A percentile compares a stretch with the other conserved stretches of the same genome.
Evolutionary conservation across 2,329 filamentous ascomycete genomes (phyloP).

Genomic region (Aspergillus pseudoglaucus): DNA sequence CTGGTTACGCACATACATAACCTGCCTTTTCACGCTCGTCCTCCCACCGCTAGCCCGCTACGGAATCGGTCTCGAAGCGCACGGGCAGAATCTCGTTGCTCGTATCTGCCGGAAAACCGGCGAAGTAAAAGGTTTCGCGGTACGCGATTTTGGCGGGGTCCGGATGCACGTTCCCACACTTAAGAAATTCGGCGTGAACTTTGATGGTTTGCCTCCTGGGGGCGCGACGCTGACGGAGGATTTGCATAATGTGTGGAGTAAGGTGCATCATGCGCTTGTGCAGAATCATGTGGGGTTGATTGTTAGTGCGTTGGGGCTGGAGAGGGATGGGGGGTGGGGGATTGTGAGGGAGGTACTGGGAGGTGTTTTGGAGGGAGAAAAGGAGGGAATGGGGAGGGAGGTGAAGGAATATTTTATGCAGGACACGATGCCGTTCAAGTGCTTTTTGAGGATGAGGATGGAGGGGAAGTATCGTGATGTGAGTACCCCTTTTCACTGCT

Average conservation of each 20-base stretch:
- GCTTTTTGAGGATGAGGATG: conserved; percentile 16
- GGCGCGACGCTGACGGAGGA: conserved; percentile 6
- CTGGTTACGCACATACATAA: conserved; percentile 14
- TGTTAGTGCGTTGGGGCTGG: conserved; percentile 6
- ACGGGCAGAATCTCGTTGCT: conserved; percentile 22
- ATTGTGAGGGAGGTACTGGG: conserved; percentile 7
- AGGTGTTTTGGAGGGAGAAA: neutral
- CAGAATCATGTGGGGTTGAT: conserved; percentile 13
- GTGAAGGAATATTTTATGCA: conserved; percentile 10
- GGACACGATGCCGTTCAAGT: conserved; percentile 15
- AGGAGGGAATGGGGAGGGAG: neutral
- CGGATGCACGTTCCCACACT: conserved; percentile 11
- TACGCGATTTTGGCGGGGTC: conserved; percentile 16
- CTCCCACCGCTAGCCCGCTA: conserved; percentile 11
- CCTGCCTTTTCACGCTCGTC: conserved; percentile 5
- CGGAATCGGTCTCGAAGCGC: conserved; percentile 39
- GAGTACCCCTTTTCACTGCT: conserved; percentile 1
- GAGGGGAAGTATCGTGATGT: conserved; percentile 13
- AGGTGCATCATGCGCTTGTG: conserved; percentile 13
- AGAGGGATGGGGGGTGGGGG: conserved; percentile 11
- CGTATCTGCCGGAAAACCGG: conserved; percentile 11
- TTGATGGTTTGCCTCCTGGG: conserved; percentile 5
- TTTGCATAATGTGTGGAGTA: conserved; percentile 9
- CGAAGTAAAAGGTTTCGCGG: conserved; percentile 13
- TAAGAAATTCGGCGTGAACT: conserved; percentile 1